phyloP scores from a whole-genome alignment of 495 filamentous ascomycete species.

The Penicillium robsamsonii region DNA sequence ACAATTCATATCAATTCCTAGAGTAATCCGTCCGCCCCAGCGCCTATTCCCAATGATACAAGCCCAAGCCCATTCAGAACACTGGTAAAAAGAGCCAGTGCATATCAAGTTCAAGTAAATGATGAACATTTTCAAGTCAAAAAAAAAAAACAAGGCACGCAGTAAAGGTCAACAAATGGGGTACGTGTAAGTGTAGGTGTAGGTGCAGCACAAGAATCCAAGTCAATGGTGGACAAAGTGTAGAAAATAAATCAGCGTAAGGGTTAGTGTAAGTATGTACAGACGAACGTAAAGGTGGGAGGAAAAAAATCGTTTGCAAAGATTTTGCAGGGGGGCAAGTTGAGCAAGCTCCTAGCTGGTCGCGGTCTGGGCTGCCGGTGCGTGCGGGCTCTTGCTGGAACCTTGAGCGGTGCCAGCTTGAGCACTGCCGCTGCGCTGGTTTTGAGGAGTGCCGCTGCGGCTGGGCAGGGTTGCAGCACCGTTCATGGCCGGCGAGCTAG shows the following conservation, averaged over 20 bases:
- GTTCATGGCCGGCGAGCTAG: conserved; percentile 43
- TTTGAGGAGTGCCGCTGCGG: conserved; percentile 50
- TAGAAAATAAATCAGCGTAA: conserved; percentile 24
- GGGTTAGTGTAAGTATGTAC: neutral
- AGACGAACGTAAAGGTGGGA: conserved; percentile 10
- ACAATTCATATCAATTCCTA: conserved; percentile 38
- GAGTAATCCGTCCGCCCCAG: conserved; percentile 24
- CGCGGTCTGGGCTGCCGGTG: conserved; percentile 43
- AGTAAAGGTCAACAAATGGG: conserved; percentile 10
- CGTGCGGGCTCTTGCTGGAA: conserved; percentile 45
- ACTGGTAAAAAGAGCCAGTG: conserved; percentile 27
- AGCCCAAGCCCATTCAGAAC: conserved; percentile 29
- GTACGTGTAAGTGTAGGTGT: conserved; percentile 12
- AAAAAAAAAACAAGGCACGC: conserved; percentile 13
- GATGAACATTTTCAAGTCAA: conserved; percentile 19
- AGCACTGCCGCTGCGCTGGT: conserved; percentile 47
- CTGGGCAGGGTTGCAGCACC: conserved; percentile 41
- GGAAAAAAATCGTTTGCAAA: neutral
- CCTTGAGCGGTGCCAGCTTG: conserved; percentile 39
- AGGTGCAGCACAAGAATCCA: conserved; percentile 20
- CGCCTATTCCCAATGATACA: conserved; percentile 39
- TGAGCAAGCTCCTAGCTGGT: conserved; percentile 25
- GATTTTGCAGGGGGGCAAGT: neutral
- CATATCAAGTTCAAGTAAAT: conserved; percentile 18
- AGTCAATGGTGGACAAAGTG: conserved; percentile 15